These are phyloP conservation scores for Apophysomyces trapeziformis DNA, from an alignment of 371 early-diverging fungal genomes.

Conservation along the genomic window DNA sequence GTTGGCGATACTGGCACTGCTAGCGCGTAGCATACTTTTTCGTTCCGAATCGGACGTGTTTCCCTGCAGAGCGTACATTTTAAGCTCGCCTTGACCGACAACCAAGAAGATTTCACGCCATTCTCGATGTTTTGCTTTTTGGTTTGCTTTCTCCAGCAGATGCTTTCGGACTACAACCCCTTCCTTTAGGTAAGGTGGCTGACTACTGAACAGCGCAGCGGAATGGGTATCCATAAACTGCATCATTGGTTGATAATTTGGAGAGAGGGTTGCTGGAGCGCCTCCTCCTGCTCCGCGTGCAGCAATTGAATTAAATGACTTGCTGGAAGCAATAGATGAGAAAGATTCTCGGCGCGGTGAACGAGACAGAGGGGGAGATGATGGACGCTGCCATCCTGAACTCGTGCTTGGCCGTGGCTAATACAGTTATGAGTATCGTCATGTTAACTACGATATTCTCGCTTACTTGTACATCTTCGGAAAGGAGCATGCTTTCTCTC, in stretches of 20 bases:
- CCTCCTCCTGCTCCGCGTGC: conserved; percentile 13
- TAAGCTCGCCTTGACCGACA: conserved; percentile 71
- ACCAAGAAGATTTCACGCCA: conserved; percentile 84
- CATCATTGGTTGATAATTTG: conserved; percentile 28
- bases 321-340: conserved; percentile 25
- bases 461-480: conserved; percentile 17
- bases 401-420: conserved; percentile 27
- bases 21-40: conserved; percentile 35
- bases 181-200: conserved; percentile 57
- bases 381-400: conserved; percentile 19
- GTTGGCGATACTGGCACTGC: conserved; percentile 33
- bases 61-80: conserved; percentile 62
- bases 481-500: conserved; percentile 24
- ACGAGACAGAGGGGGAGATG: conserved; percentile 16
- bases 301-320: conserved; percentile 16
- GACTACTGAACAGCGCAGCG: conserved; percentile 18
- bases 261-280: conserved; percentile 15
- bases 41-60: conserved; percentile 27
- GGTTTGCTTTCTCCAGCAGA: conserved; percentile 70
- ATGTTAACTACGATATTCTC: background rate
- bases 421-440: background rate
- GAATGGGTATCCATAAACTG: conserved; percentile 12
- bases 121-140: conserved; percentile 75
- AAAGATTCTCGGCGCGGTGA: conserved; percentile 27
- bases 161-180: conserved; percentile 84